A percentile compares a stretch with the other conserved stretches of the same genome.
Evolutionary conservation across 768 basidiomycete genomes (phyloP).

Genomic region (Amanita pallidorosea): DNA sequence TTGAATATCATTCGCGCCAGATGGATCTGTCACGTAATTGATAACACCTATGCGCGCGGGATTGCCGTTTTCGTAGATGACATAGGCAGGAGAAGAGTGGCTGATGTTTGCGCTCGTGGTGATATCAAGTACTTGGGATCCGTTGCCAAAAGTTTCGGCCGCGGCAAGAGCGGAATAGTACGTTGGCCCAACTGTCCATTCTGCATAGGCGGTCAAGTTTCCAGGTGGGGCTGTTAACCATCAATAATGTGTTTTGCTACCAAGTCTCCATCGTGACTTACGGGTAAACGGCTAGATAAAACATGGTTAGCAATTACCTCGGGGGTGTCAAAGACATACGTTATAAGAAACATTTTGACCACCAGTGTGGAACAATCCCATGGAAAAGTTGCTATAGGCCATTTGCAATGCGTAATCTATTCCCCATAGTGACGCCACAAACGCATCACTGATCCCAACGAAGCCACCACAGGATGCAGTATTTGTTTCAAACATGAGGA

Average conservation of each 20-base stretch:
- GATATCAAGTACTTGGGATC: conserved; percentile 57
- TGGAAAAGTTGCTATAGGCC: conserved; percentile 47
- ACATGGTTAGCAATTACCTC: conserved; percentile 17
- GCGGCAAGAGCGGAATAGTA: conserved; percentile 67
- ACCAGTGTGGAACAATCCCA: conserved; percentile 48
- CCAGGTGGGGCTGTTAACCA: conserved; percentile 41
- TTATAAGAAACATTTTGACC: conserved; percentile 64
- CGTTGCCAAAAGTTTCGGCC: conserved; percentile 61
- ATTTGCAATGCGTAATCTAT: conserved; percentile 55
- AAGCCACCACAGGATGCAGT: conserved; percentile 63
- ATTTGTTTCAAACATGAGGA: conserved; percentile 67
- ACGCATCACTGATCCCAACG: conserved; percentile 49
- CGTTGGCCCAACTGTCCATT: conserved; percentile 70
- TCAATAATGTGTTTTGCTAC: conserved; percentile 12
- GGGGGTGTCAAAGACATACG: conserved; percentile 22
- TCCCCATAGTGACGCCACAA: conserved; percentile 56
- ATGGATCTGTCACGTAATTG: conserved; percentile 58
- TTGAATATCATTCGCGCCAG: conserved; percentile 44
- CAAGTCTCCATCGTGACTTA: conserved; percentile 21
- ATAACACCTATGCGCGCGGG: conserved; percentile 55
- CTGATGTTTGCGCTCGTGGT: conserved; percentile 38
- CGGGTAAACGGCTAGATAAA: conserved; percentile 43
- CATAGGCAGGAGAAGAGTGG: conserved; percentile 54
- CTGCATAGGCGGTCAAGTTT: conserved; percentile 45
- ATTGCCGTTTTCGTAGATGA: conserved; percentile 59